Conservation (phyloP, 2,329 filamentous ascomycete genomes). For the Aspergillus quadricinctus region DNA sequence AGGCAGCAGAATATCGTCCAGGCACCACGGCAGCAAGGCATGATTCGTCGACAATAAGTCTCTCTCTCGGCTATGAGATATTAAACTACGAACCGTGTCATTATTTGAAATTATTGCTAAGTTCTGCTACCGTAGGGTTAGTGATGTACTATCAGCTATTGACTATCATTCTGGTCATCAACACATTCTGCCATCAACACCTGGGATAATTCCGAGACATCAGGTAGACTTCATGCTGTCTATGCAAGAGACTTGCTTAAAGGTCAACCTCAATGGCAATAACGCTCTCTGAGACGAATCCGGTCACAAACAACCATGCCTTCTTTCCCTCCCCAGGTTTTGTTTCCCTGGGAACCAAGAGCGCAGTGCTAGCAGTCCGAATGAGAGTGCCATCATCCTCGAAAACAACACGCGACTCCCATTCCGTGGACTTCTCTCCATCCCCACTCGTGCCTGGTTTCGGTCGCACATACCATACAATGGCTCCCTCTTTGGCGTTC, state of each 20-base stretch:
- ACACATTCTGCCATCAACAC: neutral
- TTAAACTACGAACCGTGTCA: neutral
- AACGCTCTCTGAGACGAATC: slow-evolving; percentile 48
- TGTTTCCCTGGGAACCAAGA: slow-evolving; percentile 52
- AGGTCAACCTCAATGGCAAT: slow-evolving; percentile 53
- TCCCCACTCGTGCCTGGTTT: slow-evolving; percentile 12
- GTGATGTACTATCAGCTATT: neutral
- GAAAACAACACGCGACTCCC: slow-evolving; percentile 50
- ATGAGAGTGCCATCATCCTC: slow-evolving; percentile 54
- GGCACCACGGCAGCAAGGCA: neutral
- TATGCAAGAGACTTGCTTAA: slow-evolving; percentile 6
- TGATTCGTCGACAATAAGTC: neutral
- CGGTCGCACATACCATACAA: slow-evolving; percentile 46
- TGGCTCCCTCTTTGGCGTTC: slow-evolving; percentile 37
- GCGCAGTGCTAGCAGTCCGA: slow-evolving; percentile 48
- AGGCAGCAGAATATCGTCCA: neutral
- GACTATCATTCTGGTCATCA: neutral
- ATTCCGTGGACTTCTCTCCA: slow-evolving; percentile 18
- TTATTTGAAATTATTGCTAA: neutral
- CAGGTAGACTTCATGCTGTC: neutral
- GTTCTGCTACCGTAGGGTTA: neutral
- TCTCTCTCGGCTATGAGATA: neutral
- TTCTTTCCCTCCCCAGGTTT: slow-evolving; percentile 40
- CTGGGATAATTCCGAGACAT: neutral
- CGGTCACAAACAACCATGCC: slow-evolving; percentile 57